phyloP scores from a whole-genome alignment of 441 rosid species.

The Theobroma grandiflorum region DNA sequence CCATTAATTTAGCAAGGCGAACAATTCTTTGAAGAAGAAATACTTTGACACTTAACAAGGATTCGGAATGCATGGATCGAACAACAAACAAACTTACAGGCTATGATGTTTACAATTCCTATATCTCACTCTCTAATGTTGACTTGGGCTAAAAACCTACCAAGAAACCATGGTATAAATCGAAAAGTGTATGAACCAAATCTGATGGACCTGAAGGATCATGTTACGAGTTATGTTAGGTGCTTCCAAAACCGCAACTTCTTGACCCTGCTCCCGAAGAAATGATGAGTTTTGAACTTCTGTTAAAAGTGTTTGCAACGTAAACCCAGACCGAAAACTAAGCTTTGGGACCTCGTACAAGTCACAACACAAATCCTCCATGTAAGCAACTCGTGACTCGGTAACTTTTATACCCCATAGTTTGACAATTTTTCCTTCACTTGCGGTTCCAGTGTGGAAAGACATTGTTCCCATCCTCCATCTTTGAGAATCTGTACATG shows the following conservation, averaged over 20 bases:
- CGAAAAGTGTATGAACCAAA: not conserved
- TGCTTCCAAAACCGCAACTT: not conserved
- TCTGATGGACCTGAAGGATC: not conserved
- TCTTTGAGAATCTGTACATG: conserved; percentile 74
- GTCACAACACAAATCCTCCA: not conserved
- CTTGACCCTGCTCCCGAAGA: not conserved
- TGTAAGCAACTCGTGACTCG: not conserved
- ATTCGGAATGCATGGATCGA: not conserved
- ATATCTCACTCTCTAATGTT: not conserved
- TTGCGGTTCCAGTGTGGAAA: conserved; percentile 79
- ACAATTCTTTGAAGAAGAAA: too few species aligned
- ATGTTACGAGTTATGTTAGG: not conserved
- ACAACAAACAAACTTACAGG: too few species aligned
- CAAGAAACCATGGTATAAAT: not conserved
- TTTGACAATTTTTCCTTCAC: conserved; percentile 80
- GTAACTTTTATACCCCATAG: conserved; percentile 65
- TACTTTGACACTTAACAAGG: too few species aligned
- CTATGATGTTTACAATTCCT: too few species aligned
- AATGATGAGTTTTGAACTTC: not conserved
- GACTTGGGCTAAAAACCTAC: conserved; percentile 7
- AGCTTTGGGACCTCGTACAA: not conserved
- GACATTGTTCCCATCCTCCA: conserved; percentile 82
- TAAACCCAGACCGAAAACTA: not conserved
- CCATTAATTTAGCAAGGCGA: too few species aligned
- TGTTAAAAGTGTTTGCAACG: not conserved